phyloP scores from a whole-genome alignment of 495 filamentous ascomycete genomes.

The Xylaria nigripes region DNA sequence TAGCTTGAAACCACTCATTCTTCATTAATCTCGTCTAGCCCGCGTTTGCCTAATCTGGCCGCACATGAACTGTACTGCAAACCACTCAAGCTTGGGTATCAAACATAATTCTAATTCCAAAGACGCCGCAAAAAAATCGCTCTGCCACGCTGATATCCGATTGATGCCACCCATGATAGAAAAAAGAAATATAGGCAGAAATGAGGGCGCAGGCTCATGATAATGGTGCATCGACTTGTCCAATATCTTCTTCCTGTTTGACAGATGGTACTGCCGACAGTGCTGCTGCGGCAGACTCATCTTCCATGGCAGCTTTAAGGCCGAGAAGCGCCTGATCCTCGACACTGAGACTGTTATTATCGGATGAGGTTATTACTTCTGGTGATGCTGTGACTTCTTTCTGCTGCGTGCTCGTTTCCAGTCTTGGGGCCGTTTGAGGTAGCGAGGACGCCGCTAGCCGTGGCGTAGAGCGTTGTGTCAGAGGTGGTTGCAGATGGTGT shows the following conservation, averaged over 20 bases:
- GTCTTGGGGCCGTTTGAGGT: not conserved
- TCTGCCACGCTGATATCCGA: not conserved
- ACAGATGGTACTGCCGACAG: not conserved
- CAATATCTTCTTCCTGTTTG: slow-evolving; percentile 12
- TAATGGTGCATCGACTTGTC: slow-evolving; percentile 8
- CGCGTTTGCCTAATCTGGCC: not conserved
- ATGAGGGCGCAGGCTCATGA: not conserved
- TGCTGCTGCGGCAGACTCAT: slow-evolving; percentile 10
- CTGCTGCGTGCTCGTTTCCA: not conserved
- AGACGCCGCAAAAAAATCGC: not conserved
- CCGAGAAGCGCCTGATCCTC: slow-evolving; percentile 22
- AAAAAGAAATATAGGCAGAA: not conserved
- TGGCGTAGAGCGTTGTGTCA: slow-evolving; percentile 5
- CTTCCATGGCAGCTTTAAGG: slow-evolving; percentile 20
- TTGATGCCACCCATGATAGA: not conserved
- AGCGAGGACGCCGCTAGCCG: not conserved
- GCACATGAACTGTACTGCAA: slow-evolving; percentile 5
- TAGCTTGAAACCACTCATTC: not conserved
- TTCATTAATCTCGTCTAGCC: not conserved
- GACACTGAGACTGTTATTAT: slow-evolving; percentile 17
- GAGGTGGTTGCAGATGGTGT: slow-evolving; percentile 13
- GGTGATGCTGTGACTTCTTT: not conserved
- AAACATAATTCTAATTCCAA: slow-evolving; percentile 14
- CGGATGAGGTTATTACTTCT: not conserved
- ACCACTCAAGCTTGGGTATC: slow-evolving; percentile 21